Evolutionary conservation across 225 moss, liverwort and hornwort species (phyloP).

Genomic region (Sphagnum tenellum): DNA sequence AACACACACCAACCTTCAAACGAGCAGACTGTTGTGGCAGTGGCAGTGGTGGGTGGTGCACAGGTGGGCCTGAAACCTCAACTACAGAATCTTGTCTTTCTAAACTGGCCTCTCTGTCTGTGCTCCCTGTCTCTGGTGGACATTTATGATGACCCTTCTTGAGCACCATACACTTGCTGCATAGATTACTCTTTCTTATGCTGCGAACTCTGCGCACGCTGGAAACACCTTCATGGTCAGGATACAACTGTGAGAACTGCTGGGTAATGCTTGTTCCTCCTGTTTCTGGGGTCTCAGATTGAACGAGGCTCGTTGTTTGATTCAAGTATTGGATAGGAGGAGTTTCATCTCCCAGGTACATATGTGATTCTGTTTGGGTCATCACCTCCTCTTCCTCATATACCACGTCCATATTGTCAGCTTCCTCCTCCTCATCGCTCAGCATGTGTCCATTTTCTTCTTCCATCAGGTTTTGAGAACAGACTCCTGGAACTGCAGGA

Average conservation of each 20-base stretch:
- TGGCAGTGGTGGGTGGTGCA: not conserved
- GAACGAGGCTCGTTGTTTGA: too few relatives aligned
- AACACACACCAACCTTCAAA: constrained; percentile 23
- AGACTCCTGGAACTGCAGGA: not conserved
- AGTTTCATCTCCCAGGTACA: constrained; percentile 10
- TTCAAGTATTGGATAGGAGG: not conserved
- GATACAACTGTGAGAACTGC: constrained; percentile 12
- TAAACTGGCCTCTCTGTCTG: constrained; percentile 22
- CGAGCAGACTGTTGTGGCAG: constrained; percentile 20
- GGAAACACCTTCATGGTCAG: constrained; percentile 17
- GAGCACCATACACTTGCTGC: constrained; percentile 32
- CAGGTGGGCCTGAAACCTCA: constrained; percentile 17
- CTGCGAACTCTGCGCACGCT: constrained; percentile 18
- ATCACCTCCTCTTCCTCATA: constrained; percentile 7
- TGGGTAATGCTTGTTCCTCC: constrained; percentile 6
- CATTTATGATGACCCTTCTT: constrained; percentile 11
- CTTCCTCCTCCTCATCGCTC: constrained; percentile 13
- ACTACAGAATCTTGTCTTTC: constrained; percentile 24
- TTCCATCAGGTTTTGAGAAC: too few relatives aligned
- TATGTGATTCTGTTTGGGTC: constrained; percentile 7
- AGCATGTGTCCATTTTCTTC: too few relatives aligned
- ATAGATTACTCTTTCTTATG: constrained; percentile 34
- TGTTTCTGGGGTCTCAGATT: constrained; percentile 11
- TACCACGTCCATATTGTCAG: constrained; percentile 27
- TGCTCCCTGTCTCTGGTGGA: constrained; percentile 27